Conservation (phyloP, 2,329 filamentous ascomycete genomes). For the Coniella lustricola region DNA sequence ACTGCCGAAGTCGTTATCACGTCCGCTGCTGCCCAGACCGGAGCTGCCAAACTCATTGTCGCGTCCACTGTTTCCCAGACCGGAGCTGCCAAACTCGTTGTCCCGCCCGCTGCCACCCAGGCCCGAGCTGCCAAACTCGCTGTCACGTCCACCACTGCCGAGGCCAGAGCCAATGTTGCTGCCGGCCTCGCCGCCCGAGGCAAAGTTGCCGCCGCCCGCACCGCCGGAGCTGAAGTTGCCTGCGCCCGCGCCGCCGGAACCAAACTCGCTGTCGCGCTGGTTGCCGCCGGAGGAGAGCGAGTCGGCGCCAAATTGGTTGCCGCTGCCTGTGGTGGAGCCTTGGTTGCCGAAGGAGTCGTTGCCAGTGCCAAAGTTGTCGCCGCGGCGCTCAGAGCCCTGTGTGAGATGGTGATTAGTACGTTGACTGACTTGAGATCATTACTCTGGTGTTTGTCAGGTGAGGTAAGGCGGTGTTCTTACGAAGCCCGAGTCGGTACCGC, state of each 20-base stretch:
- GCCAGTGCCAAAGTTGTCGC: constrained; percentile 18
- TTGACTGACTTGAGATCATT: no score
- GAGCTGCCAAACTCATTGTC: constrained; percentile 18
- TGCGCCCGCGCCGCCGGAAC: constrained; percentile 3
- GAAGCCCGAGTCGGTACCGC: constrained; percentile 20
- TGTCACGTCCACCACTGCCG: constrained; percentile 1
- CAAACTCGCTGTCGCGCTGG: constrained; percentile 13
- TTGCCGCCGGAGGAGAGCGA: constrained; percentile 16
- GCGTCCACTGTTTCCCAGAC: background rate
- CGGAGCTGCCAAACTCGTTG: constrained; percentile 17
- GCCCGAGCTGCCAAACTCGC: constrained; percentile 5
- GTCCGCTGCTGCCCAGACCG: background rate
- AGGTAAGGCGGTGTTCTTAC: constrained; percentile 1
- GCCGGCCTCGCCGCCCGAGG: constrained; percentile 5
- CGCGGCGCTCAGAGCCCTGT: constrained; percentile 18
- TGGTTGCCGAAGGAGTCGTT: constrained; percentile 22
- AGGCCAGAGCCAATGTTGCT: constrained; percentile 4
- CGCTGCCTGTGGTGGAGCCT: constrained; percentile 18
- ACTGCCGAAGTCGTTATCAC: constrained; percentile 12
- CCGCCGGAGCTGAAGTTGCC: constrained; percentile 16
- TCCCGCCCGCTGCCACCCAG: background rate
- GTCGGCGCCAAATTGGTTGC: constrained; percentile 18
- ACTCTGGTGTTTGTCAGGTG: no score
- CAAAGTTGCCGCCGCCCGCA: constrained; percentile 7
- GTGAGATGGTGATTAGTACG: no score